Percentiles rank a stretch among this genome's conserved stretches.
Evolutionary conservation across 1,139 yeast species (phyloP).

Genomic region (Hyphopichia pseudoburtonii): DNA sequence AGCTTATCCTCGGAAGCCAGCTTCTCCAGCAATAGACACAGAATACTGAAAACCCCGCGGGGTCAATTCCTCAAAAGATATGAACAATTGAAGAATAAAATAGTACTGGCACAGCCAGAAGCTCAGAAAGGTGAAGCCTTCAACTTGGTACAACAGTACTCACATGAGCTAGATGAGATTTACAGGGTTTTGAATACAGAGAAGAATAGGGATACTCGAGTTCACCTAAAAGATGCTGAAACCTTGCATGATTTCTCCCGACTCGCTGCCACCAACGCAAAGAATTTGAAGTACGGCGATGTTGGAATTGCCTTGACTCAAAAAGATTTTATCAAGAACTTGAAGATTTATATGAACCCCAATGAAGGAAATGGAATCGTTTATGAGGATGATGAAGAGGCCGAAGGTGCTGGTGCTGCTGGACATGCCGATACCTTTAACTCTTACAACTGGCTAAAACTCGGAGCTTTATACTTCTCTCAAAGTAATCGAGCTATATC

Average conservation of each 20-base stretch:
- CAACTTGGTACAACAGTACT: constrained; percentile 22
- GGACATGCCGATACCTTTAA: constrained; percentile 24
- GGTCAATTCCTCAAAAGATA: constrained; percentile 23
- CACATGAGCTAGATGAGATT: constrained; percentile 28
- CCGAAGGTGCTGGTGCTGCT: constrained; percentile 2
- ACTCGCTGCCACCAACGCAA: constrained; percentile 52
- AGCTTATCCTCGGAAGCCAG: neutral
- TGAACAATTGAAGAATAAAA: constrained; percentile 22
- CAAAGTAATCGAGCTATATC: constrained; percentile 50
- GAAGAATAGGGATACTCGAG: constrained; percentile 23
- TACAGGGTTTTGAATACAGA: constrained; percentile 31
- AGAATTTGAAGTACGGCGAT: constrained; percentile 57
- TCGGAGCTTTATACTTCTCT: constrained; percentile 56
- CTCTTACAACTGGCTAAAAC: constrained; percentile 54
- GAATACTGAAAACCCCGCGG: constrained; percentile 10
- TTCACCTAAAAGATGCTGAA: constrained; percentile 36
- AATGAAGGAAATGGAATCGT: constrained; percentile 13
- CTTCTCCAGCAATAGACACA: neutral
- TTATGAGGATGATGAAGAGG: constrained; percentile 14
- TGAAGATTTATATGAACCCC: constrained; percentile 36
- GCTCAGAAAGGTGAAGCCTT: constrained; percentile 40
- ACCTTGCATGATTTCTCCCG: constrained; percentile 40
- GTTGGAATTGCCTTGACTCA: constrained; percentile 49
- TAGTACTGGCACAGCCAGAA: constrained; percentile 21
- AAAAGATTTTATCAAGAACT: constrained; percentile 43